Conservation (phyloP, 2,329 filamentous ascomycete genomes). For the Fusarium sambucinum region DNA sequence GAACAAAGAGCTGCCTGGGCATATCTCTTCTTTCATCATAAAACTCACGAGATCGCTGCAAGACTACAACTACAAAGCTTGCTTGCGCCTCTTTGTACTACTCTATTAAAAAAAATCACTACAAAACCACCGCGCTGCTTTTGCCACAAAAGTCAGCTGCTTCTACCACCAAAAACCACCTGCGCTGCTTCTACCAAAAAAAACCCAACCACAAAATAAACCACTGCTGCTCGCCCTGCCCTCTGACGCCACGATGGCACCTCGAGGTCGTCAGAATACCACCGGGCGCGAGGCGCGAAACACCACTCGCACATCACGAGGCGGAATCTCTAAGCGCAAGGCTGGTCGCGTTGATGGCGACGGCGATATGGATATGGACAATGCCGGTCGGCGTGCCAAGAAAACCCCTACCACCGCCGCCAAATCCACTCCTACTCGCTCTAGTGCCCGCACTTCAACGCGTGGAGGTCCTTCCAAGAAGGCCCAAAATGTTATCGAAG, state of each 20-base stretch:
- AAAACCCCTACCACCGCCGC: conserved; percentile 44
- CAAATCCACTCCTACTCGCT: conserved; percentile 48
- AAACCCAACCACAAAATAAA: conserved; percentile 2
- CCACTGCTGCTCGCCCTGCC: neutral
- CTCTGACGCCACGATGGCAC: conserved; percentile 50
- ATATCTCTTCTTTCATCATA: neutral
- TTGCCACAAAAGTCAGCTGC: neutral
- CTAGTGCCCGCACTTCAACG: conserved; percentile 47
- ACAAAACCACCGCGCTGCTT: neutral
- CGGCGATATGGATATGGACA: conserved; percentile 71
- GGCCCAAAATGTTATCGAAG: conserved; percentile 59
- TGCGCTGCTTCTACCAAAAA: neutral
- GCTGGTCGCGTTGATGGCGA: conserved; percentile 62
- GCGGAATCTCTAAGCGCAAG: conserved; percentile 65
- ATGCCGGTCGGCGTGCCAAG: conserved; percentile 52
- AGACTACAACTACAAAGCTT: conserved; percentile 1
- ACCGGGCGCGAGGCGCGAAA: conserved; percentile 51
- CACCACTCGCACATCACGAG: conserved; percentile 51
- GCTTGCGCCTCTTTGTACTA: conserved; percentile 23
- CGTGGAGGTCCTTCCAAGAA: conserved; percentile 53
- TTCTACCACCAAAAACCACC: neutral
- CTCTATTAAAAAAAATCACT: neutral
- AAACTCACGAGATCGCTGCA: conserved; percentile 4
- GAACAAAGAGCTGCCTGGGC: neutral
- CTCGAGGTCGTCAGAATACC: conserved; percentile 50